Percentiles rank a stretch among this genome's conserved stretches.
Conservation (phyloP, 2,329 filamentous ascomycete species). For the Pseudodiploospora longispora region DNA sequence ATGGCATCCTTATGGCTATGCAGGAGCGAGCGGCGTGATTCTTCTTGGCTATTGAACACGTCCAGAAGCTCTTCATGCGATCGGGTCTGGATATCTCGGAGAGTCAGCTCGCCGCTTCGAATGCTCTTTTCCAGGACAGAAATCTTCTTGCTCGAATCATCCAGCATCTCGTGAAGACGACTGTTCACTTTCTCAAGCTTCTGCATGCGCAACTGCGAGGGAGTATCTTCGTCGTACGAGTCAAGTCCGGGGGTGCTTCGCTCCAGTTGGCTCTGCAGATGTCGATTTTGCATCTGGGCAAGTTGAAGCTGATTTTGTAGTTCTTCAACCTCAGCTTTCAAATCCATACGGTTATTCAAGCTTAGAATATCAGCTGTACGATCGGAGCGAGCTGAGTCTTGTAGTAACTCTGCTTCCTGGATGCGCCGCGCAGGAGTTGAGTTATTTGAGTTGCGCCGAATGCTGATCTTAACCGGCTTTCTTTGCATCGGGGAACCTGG, state of each 20-base stretch:
- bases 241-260: constrained; percentile 56
- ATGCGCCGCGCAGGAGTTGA: constrained; percentile 71
- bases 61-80: constrained; percentile 93
- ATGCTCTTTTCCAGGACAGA: constrained; percentile 82
- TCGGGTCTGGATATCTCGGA: constrained; percentile 85
- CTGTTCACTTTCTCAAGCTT: constrained; percentile 90
- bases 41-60: constrained; percentile 85
- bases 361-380: constrained; percentile 71
- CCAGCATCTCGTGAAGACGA: constrained; percentile 85
- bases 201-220: constrained; percentile 72
- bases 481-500: constrained; percentile 68
- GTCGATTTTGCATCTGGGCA: constrained; percentile 89
- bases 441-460: constrained; percentile 59
- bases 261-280: constrained; percentile 81
- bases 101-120: constrained; percentile 75
- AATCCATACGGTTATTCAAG: constrained; percentile 82
- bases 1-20: constrained; percentile 81
- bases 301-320: constrained; percentile 91
- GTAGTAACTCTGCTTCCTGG: constrained; percentile 46
- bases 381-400: constrained; percentile 78
- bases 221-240: constrained; percentile 67
- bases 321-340: constrained; percentile 84
- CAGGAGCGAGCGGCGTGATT: constrained; percentile 72
- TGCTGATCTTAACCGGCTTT: constrained; percentile 45
- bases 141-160: constrained; percentile 88